Percentiles rank a stretch among this genome's conserved stretches.
Evolutionary conservation across 805 yeast species (phyloP).

Genomic region (Metschnikowia corniflorae): DNA sequence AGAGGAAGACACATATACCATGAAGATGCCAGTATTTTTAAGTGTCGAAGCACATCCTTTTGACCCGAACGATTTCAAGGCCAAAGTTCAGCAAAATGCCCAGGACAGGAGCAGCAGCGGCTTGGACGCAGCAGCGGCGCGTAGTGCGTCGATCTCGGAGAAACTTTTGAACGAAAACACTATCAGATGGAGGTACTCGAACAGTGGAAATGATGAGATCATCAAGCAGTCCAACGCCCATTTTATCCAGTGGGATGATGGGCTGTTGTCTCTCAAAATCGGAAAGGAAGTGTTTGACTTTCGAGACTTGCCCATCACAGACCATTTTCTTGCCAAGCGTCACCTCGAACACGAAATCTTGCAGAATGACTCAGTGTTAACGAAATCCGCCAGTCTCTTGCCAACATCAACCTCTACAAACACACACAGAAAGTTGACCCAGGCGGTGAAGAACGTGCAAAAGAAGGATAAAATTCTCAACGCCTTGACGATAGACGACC

Average conservation of each 20-base stretch:
- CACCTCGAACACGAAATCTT: conserved; percentile 70
- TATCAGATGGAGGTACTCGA: conserved; percentile 89
- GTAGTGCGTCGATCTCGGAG: conserved; percentile 50
- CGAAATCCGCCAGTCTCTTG: conserved; percentile 65
- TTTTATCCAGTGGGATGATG: conserved; percentile 92
- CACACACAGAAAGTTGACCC: conserved; percentile 76
- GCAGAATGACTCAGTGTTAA: conserved; percentile 62
- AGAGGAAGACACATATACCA: conserved; percentile 40
- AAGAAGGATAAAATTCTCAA: conserved; percentile 47
- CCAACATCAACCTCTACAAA: conserved; percentile 89
- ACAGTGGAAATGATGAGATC: conserved; percentile 66
- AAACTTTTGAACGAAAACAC: conserved; percentile 76
- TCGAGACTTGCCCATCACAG: conserved; percentile 57
- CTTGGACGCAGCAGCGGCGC: conserved; percentile 42
- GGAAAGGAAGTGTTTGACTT: conserved; percentile 89
- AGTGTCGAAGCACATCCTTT: conserved; percentile 84
- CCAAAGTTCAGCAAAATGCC: conserved; percentile 38
- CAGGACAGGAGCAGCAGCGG: conserved; percentile 24
- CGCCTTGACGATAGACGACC: conserved; percentile 59
- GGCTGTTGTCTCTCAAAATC: conserved; percentile 75
- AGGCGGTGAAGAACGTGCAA: conserved; percentile 55
- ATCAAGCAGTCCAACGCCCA: conserved; percentile 86
- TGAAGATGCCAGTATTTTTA: conserved; percentile 79
- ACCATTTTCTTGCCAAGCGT: conserved; percentile 67
- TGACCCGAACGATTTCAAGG: conserved; percentile 66